Conservation (phyloP, 768 basidiomycete genomes). For the Polyporus arcularius region DNA sequence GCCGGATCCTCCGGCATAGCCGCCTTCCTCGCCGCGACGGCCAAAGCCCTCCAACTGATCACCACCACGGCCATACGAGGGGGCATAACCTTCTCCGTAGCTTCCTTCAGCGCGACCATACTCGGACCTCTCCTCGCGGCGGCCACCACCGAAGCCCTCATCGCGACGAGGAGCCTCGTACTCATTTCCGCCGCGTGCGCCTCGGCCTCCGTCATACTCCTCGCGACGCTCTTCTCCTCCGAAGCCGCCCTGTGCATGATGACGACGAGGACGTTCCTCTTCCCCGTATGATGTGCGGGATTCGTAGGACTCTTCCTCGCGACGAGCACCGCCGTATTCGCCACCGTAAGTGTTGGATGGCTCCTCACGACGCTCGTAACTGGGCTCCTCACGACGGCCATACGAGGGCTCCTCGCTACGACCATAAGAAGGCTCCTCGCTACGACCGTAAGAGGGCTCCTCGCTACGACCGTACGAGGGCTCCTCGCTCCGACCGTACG, state of each 20-base stretch:
- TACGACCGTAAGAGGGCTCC: constrained; percentile 1
- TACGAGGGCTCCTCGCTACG: background rate
- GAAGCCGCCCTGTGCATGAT: no score
- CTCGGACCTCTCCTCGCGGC: background rate
- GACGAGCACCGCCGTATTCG: background rate
- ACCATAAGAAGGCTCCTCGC: background rate
- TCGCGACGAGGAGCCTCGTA: constrained; percentile 24
- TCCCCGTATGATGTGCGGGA: background rate
- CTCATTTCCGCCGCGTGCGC: constrained; percentile 40
- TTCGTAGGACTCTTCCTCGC: background rate
- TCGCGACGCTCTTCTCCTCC: background rate
- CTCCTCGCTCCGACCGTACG: constrained; percentile 8
- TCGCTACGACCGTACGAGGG: background rate
- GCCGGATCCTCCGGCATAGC: constrained; percentile 9
- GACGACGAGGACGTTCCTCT: constrained; percentile 20
- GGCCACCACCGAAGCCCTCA: background rate
- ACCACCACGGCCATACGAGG: background rate
- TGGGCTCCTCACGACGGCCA: background rate
- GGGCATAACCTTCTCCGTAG: constrained; percentile 5
- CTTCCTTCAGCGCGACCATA: constrained; percentile 9
- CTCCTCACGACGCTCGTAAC: constrained; percentile 10
- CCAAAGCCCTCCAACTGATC: background rate
- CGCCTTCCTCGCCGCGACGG: background rate
- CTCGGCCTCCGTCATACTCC: constrained; percentile 31
- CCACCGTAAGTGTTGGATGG: background rate